phyloP scores from a whole-genome alignment of 75 land plant species.

The Larix kaempferi region DNA sequence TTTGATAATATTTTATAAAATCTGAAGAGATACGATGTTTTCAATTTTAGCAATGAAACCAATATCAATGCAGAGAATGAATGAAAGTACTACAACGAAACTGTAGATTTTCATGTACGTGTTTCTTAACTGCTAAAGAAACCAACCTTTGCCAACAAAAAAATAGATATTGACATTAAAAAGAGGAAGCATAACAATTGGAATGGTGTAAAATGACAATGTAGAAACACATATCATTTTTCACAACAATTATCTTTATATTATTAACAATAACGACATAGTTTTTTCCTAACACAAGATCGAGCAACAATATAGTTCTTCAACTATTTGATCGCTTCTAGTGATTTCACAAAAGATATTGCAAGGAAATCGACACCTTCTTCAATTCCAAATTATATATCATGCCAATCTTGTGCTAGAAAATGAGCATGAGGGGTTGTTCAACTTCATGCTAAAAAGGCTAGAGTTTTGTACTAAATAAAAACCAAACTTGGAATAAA shows the following conservation, averaged over 20 bases:
- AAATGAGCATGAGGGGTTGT: neutral
- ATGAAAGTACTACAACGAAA: neutral
- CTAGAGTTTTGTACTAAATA: neutral
- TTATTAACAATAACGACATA: neutral
- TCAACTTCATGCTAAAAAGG: neutral
- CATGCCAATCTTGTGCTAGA: conserved; percentile 28
- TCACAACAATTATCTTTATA: neutral
- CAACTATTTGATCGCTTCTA: conserved; percentile 34
- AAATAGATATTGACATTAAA: neutral
- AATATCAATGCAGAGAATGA: conserved; percentile 21
- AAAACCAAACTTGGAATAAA: conserved; percentile 17
- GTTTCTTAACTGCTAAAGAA: neutral
- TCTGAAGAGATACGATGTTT: conserved; percentile 44
- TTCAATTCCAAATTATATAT: conserved; percentile 41
- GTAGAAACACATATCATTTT: too few relatives aligned
- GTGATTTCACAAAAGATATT: conserved; percentile 35
- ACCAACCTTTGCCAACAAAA: neutral
- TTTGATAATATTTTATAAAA: conserved; percentile 51
- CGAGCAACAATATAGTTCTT: conserved; percentile 28
- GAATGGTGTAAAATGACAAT: neutral
- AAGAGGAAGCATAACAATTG: neutral
- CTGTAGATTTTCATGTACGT: neutral
- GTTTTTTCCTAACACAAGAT: conserved; percentile 13
- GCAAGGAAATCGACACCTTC: conserved; percentile 41
- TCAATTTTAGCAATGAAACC: conserved; percentile 64